A percentile compares a stretch with the other conserved stretches of the same genome.
Conservation (phyloP, 2,329 filamentous ascomycete genomes). For the Endocalyx cinctus region DNA sequence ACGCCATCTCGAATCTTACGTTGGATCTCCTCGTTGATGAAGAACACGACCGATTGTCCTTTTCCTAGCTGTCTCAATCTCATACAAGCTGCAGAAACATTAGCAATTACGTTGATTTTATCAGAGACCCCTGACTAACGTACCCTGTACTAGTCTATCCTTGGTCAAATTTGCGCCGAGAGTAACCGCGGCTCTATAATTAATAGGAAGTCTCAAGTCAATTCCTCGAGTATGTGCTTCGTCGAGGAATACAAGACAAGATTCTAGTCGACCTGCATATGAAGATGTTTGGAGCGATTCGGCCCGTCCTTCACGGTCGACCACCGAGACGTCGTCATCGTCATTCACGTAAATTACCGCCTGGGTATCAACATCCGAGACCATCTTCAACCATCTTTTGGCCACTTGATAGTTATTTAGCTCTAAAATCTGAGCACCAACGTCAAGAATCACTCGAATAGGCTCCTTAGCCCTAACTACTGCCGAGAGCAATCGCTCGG, state of each 20-base stretch:
- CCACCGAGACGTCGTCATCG: not conserved
- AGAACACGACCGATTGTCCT: slow-evolving; percentile 61
- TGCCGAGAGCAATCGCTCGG: not conserved
- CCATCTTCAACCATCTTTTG: not conserved
- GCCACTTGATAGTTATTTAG: not conserved
- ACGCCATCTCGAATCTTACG: slow-evolving; percentile 39
- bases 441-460: not conserved
- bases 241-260: not conserved
- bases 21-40: slow-evolving; percentile 53
- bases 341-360: not conserved
- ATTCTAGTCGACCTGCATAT: not conserved
- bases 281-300: not conserved
- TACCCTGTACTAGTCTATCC: slow-evolving; percentile 64
- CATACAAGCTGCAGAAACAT: slow-evolving; percentile 52
- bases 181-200: not conserved
- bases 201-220: not conserved
- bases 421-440: not conserved
- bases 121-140: no score
- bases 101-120: slow-evolving; percentile 7
- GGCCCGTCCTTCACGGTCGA: not conserved
- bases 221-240: not conserved
- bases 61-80: slow-evolving; percentile 62
- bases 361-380: not conserved
- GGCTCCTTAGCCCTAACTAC: not conserved
- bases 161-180: slow-evolving; percentile 53